These are phyloP conservation scores for Haplosporangium sp. DNA, from an alignment of 371 early-diverging fungal genomes.

Conservation along the genomic window DNA sequence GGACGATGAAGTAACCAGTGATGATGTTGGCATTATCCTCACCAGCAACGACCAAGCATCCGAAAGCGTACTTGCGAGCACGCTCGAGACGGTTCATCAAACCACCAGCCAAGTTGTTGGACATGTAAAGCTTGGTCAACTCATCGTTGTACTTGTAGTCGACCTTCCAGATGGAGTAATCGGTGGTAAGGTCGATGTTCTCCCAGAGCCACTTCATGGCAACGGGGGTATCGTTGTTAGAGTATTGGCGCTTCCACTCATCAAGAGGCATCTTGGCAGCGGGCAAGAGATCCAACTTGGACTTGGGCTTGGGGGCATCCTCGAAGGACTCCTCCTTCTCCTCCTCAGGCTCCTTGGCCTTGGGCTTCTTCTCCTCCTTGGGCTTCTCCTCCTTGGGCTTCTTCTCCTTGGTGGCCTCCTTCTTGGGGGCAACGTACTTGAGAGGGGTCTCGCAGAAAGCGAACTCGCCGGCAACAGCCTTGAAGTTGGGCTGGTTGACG, in stretches of 20 bases:
- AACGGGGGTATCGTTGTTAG: conserved; percentile 92
- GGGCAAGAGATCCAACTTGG: conserved; percentile 90
- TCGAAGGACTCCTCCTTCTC: conserved; percentile 70
- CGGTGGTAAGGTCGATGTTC: conserved; percentile 82
- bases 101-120: conserved; percentile 91
- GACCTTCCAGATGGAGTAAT: conserved; percentile 89
- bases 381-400: conserved; percentile 58
- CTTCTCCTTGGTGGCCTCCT: conserved; percentile 62
- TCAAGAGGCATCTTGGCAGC: conserved; percentile 86
- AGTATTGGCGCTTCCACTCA: conserved; percentile 97
- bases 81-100: conserved; percentile 94
- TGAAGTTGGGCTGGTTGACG: conserved; percentile 85
- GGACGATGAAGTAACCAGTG: conserved; percentile 93
- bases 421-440: conserved; percentile 68
- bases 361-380: conserved; percentile 55
- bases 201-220: conserved; percentile 96
- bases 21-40: conserved; percentile 91
- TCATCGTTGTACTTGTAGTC: conserved; percentile 94
- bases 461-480: conserved; percentile 80
- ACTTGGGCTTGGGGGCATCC: conserved; percentile 90
- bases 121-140: conserved; percentile 85
- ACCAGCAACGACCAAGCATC: conserved; percentile 87
- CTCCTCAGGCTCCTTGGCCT: conserved; percentile 57
- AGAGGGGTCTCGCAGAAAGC: conserved; percentile 67
- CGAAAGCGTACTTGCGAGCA: conserved; percentile 97